A percentile compares a stretch with the other conserved stretches of the same genome.
Conservation (phyloP, 345 rosid species). For the Pugionium dolabratum region DNA sequence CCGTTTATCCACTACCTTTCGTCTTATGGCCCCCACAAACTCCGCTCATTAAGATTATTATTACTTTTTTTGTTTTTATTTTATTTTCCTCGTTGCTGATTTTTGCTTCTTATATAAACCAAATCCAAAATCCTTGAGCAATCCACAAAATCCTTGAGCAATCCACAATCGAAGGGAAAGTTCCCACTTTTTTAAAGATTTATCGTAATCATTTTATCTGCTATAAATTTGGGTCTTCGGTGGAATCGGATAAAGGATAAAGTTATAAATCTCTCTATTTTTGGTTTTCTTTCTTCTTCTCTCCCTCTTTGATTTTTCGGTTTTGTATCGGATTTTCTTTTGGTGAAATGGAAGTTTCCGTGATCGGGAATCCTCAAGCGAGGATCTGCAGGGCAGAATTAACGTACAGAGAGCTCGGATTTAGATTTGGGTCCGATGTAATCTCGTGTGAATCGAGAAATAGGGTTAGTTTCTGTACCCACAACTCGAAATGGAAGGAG, state of each 20-base stretch:
- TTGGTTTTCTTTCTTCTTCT: background rate
- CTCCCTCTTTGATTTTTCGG: background rate
- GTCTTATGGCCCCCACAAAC: background rate
- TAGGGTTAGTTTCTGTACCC: slow-evolving; percentile 41
- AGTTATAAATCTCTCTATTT: background rate
- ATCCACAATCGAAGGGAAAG: slow-evolving; percentile 18
- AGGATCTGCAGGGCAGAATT: slow-evolving; percentile 44
- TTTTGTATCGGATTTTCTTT: background rate
- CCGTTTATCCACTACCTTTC: slow-evolving; percentile 18
- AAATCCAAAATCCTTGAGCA: slow-evolving; percentile 5
- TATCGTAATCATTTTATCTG: slow-evolving; percentile 3
- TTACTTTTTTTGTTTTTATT: too few relatives aligned
- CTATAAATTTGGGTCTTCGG: slow-evolving; percentile 1
- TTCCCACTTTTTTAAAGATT: background rate
- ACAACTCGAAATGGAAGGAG: slow-evolving; percentile 40
- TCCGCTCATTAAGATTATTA: background rate
- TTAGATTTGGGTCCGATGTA: slow-evolving; percentile 26
- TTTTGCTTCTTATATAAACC: slow-evolving; percentile 27
- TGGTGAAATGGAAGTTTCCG: slow-evolving; percentile 61
- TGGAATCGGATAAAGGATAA: slow-evolving; percentile 2
- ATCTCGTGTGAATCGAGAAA: slow-evolving; percentile 30
- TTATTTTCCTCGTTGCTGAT: background rate
- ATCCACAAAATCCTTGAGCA: slow-evolving; percentile 20
- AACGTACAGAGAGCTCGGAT: slow-evolving; percentile 44
- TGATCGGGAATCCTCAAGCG: slow-evolving; percentile 55